phyloP scores from a whole-genome alignment of 1,284 basidiomycete genomes.

The Chalciporus piperatoides region DNA sequence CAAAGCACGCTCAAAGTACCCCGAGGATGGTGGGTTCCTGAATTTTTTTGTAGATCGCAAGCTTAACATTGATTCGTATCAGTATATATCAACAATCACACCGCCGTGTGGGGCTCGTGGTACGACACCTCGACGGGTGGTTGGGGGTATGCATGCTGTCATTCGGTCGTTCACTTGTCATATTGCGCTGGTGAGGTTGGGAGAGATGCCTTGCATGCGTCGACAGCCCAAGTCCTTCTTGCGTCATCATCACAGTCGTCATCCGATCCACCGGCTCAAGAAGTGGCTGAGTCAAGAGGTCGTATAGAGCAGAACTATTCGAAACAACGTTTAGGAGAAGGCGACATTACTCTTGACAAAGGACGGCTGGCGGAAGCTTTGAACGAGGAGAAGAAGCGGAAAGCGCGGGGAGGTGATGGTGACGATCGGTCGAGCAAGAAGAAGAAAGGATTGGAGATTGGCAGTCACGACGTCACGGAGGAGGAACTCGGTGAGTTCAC shows the following conservation, averaged over 20 bases:
- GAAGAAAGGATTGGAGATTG: constrained; percentile 45
- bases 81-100: constrained; percentile 95
- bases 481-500: constrained; percentile 78
- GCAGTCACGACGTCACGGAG: constrained; percentile 79
- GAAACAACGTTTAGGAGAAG: constrained; percentile 72
- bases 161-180: constrained; percentile 80
- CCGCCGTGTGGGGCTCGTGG: constrained; percentile 94
- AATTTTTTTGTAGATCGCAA: background rate
- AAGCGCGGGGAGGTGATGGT: constrained; percentile 53
- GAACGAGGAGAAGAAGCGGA: constrained; percentile 78
- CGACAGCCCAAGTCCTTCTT: constrained; percentile 68
- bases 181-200: constrained; percentile 93
- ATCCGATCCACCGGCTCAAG: constrained; percentile 24
- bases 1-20: constrained; percentile 86
- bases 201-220: constrained; percentile 73
- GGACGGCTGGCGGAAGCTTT: constrained; percentile 66
- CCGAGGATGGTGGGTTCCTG: constrained; percentile 76
- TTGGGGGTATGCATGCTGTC: constrained; percentile 98
- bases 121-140: constrained; percentile 66
- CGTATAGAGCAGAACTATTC: constrained; percentile 59
- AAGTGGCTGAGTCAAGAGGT: constrained; percentile 35
- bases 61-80: constrained; percentile 7
- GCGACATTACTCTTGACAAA: constrained; percentile 69
- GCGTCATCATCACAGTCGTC: constrained; percentile 34
- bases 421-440: constrained; percentile 60